A percentile compares a stretch with the other conserved stretches of the same genome.
phyloP scores from a whole-genome alignment of 768 basidiomycete genomes.

The Floccularia luteovirens region DNA sequence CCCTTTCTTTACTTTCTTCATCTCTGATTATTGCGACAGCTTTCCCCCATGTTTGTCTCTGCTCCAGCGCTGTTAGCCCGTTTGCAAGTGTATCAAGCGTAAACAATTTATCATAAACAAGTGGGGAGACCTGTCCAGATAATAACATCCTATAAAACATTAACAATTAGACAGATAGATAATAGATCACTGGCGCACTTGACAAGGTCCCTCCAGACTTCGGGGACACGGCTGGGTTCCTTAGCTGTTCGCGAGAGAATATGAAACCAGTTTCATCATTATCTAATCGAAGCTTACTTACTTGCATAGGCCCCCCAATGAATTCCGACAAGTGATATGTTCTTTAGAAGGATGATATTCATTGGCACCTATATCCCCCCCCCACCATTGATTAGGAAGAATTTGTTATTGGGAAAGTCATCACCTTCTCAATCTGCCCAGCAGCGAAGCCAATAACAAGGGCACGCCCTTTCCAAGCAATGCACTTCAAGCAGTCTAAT shows the following conservation, averaged over 20 bases:
- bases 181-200: conserved; percentile 28
- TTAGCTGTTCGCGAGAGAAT: conserved; percentile 34
- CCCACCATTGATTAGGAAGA: not conserved
- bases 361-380: conserved; percentile 76
- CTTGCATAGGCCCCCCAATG: conserved; percentile 81
- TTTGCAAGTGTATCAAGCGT: conserved; percentile 58
- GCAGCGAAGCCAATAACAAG: conserved; percentile 92
- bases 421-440: conserved; percentile 76
- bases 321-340: conserved; percentile 75
- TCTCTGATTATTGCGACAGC: conserved; percentile 61
- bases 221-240: conserved; percentile 54
- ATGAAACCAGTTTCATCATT: not conserved
- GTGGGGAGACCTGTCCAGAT: conserved; percentile 56
- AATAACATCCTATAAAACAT: conserved; percentile 47
- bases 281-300: conserved; percentile 24
- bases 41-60: conserved; percentile 90
- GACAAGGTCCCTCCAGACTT: conserved; percentile 70
- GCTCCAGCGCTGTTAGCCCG: conserved; percentile 71
- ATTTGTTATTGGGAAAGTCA: not conserved
- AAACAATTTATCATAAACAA: conserved; percentile 64
- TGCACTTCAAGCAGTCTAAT: conserved; percentile 81
- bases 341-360: conserved; percentile 78
- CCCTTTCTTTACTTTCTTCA: conserved; percentile 24
- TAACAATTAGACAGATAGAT: conserved; percentile 2
- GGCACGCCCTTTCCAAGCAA: conserved; percentile 89